Evolutionary conservation across 1,284 basidiomycete genomes (phyloP), one percentile per base, ranked within the genome.

Genomic region (Rhodotorula sp.): DNA sequence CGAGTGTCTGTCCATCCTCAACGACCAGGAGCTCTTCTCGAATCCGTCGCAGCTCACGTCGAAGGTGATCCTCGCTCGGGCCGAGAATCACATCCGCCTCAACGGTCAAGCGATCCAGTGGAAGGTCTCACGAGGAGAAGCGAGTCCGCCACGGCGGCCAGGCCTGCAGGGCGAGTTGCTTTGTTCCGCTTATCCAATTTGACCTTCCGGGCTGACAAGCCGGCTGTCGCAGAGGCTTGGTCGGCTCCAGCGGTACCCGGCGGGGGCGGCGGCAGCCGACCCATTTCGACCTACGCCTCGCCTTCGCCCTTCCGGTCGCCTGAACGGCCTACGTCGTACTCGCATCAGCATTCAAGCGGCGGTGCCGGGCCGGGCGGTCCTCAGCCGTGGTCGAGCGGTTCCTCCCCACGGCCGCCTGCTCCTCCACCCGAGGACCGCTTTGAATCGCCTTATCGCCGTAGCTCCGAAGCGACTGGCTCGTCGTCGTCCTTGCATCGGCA

Each of bases 21-120:
- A 88, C 62, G 92, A 95, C 75, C 90, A 91, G 78, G 89, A 91
- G 51, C 90, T 93, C 79, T 94, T 96, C 78, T 67, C 66, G 53
- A 77, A 76, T 48, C 77, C 76, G 24, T 66, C 72, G 19, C 75
- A 77, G 51, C 67, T 77, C 17, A 76, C 76, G 2, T 70, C 71
- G 22, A 78, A 78, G 62, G 77, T 77, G 64, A 77, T 78, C 30
- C 62, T 78, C n/a, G 62, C 67, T 2, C 64, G 72, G 20, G 66
- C 68, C n/a, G 68, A 70, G 58, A 70, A 64, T 30, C 68, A 70
- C 44, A 54, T 66, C 47, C 64, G 64, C 29, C 44, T 57, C 20
- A 52, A 48, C 34, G 68, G 64, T 22, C 32, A 64, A 34, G 56
- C 27, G 47, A 49, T 39, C n/a, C 60, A 53, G 15, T 54, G 66